phyloP scores from a whole-genome alignment of 768 basidiomycete genomes.

The Boletus insuetus region DNA sequence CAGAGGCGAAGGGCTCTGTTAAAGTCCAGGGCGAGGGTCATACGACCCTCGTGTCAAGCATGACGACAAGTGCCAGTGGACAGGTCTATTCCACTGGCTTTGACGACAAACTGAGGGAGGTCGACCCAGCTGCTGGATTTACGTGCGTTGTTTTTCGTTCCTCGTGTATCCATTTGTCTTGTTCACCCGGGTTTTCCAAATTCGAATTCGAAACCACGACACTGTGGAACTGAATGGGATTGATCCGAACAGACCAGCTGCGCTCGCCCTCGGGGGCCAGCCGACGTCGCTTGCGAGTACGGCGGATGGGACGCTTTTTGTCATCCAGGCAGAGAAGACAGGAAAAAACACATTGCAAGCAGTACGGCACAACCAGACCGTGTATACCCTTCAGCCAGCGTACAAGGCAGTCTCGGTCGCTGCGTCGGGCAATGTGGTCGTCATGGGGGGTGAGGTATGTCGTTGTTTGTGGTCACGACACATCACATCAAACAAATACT shows the following conservation, averaged over 20 bases:
- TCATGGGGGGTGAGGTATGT: slow-evolving; percentile 73
- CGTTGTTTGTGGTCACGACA: background rate
- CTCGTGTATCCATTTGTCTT: background rate
- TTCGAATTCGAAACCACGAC: background rate
- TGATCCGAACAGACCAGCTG: slow-evolving; percentile 44
- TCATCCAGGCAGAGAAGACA: slow-evolving; percentile 45
- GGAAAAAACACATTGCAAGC: slow-evolving; percentile 52
- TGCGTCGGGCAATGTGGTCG: slow-evolving; percentile 50
- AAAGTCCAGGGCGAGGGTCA: slow-evolving; percentile 67
- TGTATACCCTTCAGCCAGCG: slow-evolving; percentile 52
- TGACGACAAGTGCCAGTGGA: slow-evolving; percentile 47
- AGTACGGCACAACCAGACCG: slow-evolving; percentile 65
- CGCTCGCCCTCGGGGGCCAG: slow-evolving; percentile 54
- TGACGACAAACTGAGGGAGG: slow-evolving; percentile 76
- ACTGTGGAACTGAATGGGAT: background rate
- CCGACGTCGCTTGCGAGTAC: slow-evolving; percentile 64
- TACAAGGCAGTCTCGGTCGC: slow-evolving; percentile 59
- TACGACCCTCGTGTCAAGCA: slow-evolving; percentile 62
- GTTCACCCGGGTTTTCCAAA: background rate
- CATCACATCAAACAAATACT: background rate
- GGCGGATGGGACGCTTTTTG: slow-evolving; percentile 62
- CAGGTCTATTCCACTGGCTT: slow-evolving; percentile 72
- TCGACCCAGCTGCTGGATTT: slow-evolving; percentile 38
- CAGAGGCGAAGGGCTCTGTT: slow-evolving; percentile 17
- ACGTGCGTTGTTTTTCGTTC: slow-evolving; percentile 24